Evolutionary conservation across 2,329 filamentous ascomycete genomes (phyloP), one percentile per base, ranked within the genome.

Genomic region (Bipolaris sorokiniana): DNA sequence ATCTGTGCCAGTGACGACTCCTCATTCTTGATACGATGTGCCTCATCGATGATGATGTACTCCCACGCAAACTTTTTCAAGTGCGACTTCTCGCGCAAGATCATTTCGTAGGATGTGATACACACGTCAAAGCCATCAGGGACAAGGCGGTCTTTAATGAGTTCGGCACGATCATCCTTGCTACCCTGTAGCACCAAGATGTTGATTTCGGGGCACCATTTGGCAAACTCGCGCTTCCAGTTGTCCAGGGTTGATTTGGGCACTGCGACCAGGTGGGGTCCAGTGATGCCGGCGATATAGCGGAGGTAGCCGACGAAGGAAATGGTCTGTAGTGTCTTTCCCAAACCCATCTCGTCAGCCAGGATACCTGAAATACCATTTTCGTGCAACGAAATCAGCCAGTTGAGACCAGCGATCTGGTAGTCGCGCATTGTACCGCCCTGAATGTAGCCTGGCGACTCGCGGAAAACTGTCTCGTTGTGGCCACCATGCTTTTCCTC

Each of bases 21-120:
- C 75, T 99, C 95, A 78, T 99, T 99, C 82, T 99, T 99, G 85
- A 99, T 99, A 59, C 95, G 92, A 77, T 99, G 95, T 2, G 95
- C 89, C 72, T 99, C 95, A 70, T 99, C 95, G 63, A 99, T 97
- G 67, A 99, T 97, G 77, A 99, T 99, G 78, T 99, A 99, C 76
- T 99, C 94, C 95, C 95, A 99, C 0, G 95, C 93, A 76, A 99
- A 96, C 77, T 98, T 98, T 80, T 95, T 97, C 65, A 99, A 78
- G 67, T 97, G 92, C 1, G 90, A 83, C 80, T 99, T 98, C 75
- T 99, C 95, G 56, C 95, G 88, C 11, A 99, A 83, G 58, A 99
- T 92, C 94, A 99, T 98, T 77, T 99, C 95, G 79, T 99, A 99
- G 76, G 93, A 97, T 13, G 95, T 99, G 74, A 99, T 91, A 79